A percentile compares a stretch with the other conserved stretches of the same genome.
Conservation (phyloP, 1,139 yeast genomes). For the Candida glucosophila region DNA sequence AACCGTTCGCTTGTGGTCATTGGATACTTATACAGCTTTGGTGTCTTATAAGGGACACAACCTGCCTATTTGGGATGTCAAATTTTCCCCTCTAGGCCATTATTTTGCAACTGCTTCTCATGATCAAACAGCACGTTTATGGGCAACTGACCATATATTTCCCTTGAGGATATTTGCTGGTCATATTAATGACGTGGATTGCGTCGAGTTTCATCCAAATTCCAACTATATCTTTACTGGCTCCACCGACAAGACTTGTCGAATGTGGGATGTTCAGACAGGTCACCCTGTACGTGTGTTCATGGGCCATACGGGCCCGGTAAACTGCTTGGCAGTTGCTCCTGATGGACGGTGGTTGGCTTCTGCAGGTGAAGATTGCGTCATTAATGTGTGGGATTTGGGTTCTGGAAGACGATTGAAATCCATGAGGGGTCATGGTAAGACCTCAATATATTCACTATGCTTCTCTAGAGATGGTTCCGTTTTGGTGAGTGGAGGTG, state of each 20-base stretch:
- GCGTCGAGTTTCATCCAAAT: conserved; percentile 93
- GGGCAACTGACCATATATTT: conserved; percentile 98
- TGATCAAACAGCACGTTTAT: conserved; percentile 92
- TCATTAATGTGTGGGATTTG: conserved; percentile 88
- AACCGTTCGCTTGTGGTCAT: conserved; percentile 88
- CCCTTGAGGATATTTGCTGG: conserved; percentile 96
- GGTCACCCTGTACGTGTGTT: conserved; percentile 92
- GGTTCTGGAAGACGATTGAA: conserved; percentile 85
- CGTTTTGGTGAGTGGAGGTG: conserved; percentile 85
- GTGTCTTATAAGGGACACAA: conserved; percentile 96
- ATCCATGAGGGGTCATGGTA: conserved; percentile 84
- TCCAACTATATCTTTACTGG: conserved; percentile 93
- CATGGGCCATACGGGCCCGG: conserved; percentile 86
- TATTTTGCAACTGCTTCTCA: conserved; percentile 97
- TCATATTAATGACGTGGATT: conserved; percentile 92
- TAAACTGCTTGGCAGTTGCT: conserved; percentile 78
- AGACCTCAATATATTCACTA: conserved; percentile 76
- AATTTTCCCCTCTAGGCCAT: conserved; percentile 91
- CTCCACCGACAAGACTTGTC: conserved; percentile 86
- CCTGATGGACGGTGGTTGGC: conserved; percentile 98
- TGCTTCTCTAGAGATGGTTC: conserved; percentile 84
- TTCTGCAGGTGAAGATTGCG: conserved; percentile 88
- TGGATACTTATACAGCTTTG: conserved; percentile 81
- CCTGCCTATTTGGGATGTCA: conserved; percentile 96
- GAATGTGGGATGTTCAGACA: conserved; percentile 95